Conservation (phyloP, 768 basidiomycete species). For the Neoboletus magnificus region DNA sequence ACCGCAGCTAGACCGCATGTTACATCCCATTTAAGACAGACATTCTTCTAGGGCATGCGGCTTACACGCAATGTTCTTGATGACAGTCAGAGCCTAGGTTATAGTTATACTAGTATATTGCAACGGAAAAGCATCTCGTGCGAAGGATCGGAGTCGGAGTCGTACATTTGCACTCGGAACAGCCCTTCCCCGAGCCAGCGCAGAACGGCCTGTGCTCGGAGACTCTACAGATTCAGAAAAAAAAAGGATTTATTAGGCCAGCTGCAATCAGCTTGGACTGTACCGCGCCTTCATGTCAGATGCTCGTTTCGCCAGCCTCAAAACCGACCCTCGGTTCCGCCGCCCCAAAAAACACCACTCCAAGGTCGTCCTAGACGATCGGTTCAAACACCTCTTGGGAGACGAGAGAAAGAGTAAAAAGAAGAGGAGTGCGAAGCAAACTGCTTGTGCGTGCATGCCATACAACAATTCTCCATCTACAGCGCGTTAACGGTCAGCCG, state of each 20-base stretch:
- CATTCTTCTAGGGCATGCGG: no score
- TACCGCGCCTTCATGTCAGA: slow-evolving; percentile 50
- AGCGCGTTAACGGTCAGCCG: background rate
- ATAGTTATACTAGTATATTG: no score
- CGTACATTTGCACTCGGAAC: no score
- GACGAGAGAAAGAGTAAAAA: slow-evolving; percentile 41
- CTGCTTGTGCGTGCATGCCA: slow-evolving; percentile 16
- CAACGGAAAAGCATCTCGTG: no score
- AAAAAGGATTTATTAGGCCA: no score
- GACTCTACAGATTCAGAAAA: no score
- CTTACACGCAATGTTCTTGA: no score
- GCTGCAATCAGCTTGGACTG: background rate
- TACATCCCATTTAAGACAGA: no score
- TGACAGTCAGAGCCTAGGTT: no score
- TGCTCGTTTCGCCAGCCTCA: slow-evolving; percentile 82
- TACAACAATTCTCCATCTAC: background rate
- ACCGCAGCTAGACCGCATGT: no score
- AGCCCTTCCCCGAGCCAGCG: no score
- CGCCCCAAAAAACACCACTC: slow-evolving; percentile 72
- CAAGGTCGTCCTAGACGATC: slow-evolving; percentile 87
- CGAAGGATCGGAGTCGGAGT: background rate
- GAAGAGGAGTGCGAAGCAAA: slow-evolving; percentile 31
- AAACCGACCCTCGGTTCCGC: slow-evolving; percentile 91
- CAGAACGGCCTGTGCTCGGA: no score
- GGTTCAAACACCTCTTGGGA: slow-evolving; percentile 80